Evolutionary conservation across 306 rosid genomes (phyloP).

Genomic region (Sindora glabra): DNA sequence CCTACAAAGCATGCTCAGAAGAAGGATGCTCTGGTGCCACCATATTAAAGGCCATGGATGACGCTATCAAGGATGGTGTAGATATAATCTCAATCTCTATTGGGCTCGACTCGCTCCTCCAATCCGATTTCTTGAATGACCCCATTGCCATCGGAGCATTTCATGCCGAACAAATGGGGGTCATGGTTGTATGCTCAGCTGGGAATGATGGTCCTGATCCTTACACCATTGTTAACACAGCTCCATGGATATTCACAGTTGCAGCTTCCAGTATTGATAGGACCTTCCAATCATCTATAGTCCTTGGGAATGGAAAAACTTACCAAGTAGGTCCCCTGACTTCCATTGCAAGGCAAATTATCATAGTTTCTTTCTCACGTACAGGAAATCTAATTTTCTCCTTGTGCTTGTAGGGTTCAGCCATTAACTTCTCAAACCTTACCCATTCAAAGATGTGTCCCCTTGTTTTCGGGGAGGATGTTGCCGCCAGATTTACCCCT

Average conservation of each 20-base stretch:
- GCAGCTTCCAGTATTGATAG: slow-evolving; percentile 95
- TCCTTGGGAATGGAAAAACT: slow-evolving; percentile 67
- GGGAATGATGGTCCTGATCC: slow-evolving; percentile 92
- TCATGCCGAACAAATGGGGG: slow-evolving; percentile 79
- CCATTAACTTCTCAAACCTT: slow-evolving; percentile 69
- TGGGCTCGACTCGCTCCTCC: slow-evolving; percentile 57
- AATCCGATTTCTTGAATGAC: slow-evolving; percentile 59
- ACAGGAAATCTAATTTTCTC: not conserved
- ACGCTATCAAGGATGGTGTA: slow-evolving; percentile 84
- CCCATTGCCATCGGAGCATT: slow-evolving; percentile 92
- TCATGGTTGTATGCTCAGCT: slow-evolving; percentile 80
- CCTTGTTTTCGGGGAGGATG: slow-evolving; percentile 62
- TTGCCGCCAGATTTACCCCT: slow-evolving; percentile 60
- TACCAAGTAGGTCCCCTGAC: slow-evolving; percentile 35
- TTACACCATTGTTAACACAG: slow-evolving; percentile 65
- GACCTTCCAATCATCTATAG: slow-evolving; percentile 50
- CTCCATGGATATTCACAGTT: slow-evolving; percentile 89
- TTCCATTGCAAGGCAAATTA: not conserved
- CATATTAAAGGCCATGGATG: slow-evolving; percentile 75
- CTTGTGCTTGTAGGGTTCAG: slow-evolving; percentile 50
- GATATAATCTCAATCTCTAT: slow-evolving; percentile 83
- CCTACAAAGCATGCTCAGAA: slow-evolving; percentile 71
- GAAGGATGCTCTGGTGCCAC: slow-evolving; percentile 76
- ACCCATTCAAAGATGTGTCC: slow-evolving; percentile 47
- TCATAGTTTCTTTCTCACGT: not conserved